phyloP scores from a whole-genome alignment of 1,284 basidiomycete species.

The Meira nashicola region DNA sequence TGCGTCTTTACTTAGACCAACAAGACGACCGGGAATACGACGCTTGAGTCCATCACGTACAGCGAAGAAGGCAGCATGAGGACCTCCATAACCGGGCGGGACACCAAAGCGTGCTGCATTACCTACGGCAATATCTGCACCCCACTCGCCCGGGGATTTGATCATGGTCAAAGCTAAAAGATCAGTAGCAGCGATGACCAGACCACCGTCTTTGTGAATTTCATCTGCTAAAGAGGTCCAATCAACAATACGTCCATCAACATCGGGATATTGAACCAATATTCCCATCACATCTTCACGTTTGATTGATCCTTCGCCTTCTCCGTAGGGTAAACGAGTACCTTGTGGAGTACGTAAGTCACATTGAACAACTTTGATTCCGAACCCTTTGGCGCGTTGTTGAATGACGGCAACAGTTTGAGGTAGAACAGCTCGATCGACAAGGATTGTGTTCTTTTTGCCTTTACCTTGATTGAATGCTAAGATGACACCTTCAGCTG shows the following conservation, averaged over 20 bases:
- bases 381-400: conserved; percentile 49
- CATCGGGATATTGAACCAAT: conserved; percentile 72
- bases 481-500: conserved; percentile 51
- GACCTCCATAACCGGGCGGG: conserved; percentile 55
- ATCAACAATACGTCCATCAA: conserved; percentile 78
- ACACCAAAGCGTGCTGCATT: conserved; percentile 89
- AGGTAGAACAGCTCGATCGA: conserved; percentile 46
- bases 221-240: conserved; percentile 66
- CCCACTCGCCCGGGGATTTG: conserved; percentile 96
- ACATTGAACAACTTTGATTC: conserved; percentile 41
- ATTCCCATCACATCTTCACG: conserved; percentile 76
- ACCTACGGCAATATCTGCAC: conserved; percentile 90
- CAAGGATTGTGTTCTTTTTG: conserved; percentile 48
- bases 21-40: conserved; percentile 92
- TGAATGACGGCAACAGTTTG: conserved; percentile 50
- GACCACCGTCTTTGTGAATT: conserved; percentile 70
- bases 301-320: conserved; percentile 55
- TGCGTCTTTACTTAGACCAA: conserved; percentile 81
- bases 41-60: conserved; percentile 87
- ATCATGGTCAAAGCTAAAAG: conserved; percentile 86
- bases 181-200: conserved; percentile 84
- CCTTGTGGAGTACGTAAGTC: conserved; percentile 41
- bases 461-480: conserved; percentile 36
- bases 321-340: conserved; percentile 35
- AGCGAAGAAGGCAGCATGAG: conserved; percentile 83